Conservation (phyloP, 1,284 basidiomycete genomes). For the Pseudomicrostroma phylloplanum region DNA sequence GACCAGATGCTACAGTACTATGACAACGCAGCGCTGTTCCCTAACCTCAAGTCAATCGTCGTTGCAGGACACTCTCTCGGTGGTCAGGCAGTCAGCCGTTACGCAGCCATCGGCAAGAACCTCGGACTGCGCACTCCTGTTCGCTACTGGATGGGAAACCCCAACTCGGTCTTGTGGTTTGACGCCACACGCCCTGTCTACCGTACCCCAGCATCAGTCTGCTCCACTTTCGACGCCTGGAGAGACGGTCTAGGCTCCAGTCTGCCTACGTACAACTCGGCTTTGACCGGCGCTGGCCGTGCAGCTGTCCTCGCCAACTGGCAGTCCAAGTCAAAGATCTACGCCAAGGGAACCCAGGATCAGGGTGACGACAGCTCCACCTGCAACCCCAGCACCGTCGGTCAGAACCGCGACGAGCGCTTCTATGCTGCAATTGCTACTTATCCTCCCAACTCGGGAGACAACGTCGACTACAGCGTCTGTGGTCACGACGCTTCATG, state of each 20-base stretch:
- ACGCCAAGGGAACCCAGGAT: background rate
- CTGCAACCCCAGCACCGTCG: background rate
- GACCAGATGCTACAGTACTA: conserved; percentile 2
- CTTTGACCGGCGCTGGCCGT: background rate
- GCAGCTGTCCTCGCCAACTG: conserved; percentile 4
- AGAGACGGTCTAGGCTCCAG: conserved; percentile 1
- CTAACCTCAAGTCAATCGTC: conserved; percentile 43
- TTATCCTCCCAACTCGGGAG: background rate
- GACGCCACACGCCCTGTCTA: conserved; percentile 22
- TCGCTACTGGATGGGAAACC: conserved; percentile 44
- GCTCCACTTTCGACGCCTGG: conserved; percentile 6
- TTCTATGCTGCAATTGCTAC: background rate
- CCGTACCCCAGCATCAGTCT: conserved; percentile 1
- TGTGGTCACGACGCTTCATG: background rate
- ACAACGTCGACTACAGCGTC: conserved; percentile 2
- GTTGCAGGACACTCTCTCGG: conserved; percentile 48
- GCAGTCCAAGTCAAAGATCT: conserved; percentile 5
- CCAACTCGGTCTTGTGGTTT: conserved; percentile 40
- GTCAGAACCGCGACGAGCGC: background rate
- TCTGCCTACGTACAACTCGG: conserved; percentile 2
- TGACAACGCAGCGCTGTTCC: conserved; percentile 25
- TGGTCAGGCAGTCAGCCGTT: conserved; percentile 34
- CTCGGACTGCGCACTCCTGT: conserved; percentile 37
- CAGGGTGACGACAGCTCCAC: background rate
- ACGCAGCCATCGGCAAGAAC: conserved; percentile 35